Conservation (phyloP, 208 protist genomes). For the Leishmania tropica region DNA sequence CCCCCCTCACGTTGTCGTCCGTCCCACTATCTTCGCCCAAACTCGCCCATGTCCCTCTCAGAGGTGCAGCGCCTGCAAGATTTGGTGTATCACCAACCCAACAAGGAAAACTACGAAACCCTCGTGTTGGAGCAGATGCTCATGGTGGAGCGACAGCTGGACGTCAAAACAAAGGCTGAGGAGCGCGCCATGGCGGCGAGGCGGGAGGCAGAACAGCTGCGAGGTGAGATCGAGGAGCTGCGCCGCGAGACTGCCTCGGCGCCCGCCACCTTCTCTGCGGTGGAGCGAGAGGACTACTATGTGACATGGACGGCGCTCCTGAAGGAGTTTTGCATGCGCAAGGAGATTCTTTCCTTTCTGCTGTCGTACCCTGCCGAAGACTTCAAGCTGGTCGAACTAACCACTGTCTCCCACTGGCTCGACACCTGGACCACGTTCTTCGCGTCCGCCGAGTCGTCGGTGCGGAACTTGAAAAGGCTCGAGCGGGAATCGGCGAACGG, state of each 20-base stretch:
- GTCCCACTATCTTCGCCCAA: background rate
- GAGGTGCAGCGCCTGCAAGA: slow-evolving; percentile 27
- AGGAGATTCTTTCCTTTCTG: slow-evolving; percentile 49
- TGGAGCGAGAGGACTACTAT: slow-evolving; percentile 30
- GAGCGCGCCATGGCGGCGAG: slow-evolving; percentile 16
- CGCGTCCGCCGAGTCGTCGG: slow-evolving; percentile 30
- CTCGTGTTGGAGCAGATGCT: slow-evolving; percentile 39
- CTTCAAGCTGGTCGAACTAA: slow-evolving; percentile 48
- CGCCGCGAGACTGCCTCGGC: slow-evolving; percentile 22
- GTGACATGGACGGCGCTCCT: slow-evolving; percentile 36
- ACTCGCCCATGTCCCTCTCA: slow-evolving; percentile 36
- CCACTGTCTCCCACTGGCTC: slow-evolving; percentile 52
- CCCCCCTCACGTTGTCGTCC: background rate
- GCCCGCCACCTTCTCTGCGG: background rate
- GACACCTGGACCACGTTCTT: slow-evolving; percentile 72
- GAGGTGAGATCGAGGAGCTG: slow-evolving; percentile 21
- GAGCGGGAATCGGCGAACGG: slow-evolving; percentile 30
- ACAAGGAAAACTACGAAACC: slow-evolving; percentile 22
- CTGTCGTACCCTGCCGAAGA: slow-evolving; percentile 53
- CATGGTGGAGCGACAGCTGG: slow-evolving; percentile 30
- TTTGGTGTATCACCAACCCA: slow-evolving; percentile 24
- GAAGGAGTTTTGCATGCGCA: slow-evolving; percentile 57
- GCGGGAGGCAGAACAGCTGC: background rate
- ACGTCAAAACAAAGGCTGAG: slow-evolving; percentile 2
- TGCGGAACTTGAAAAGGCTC: slow-evolving; percentile 39